Percentiles rank a stretch among this genome's conserved stretches.
phyloP scores from a whole-genome alignment of 1,139 yeast species.

The Protomyces macrosporus region DNA sequence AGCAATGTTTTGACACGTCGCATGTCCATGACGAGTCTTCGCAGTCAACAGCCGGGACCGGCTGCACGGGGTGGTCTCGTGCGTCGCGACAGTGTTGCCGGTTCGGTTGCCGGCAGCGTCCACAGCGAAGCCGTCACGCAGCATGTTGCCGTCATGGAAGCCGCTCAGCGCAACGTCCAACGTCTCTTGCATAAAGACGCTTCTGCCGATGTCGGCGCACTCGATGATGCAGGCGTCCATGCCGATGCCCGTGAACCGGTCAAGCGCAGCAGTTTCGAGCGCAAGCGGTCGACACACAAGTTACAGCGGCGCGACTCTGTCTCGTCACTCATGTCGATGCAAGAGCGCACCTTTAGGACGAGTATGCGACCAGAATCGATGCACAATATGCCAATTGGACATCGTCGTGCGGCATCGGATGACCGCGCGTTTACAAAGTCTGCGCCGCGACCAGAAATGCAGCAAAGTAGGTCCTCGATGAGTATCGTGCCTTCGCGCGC shows the following conservation, averaged over 20 bases:
- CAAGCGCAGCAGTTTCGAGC: conserved; percentile 12
- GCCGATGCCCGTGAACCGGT: conserved; percentile 12
- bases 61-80: background rate
- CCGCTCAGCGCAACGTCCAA: conserved; percentile 17
- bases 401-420: conserved; percentile 17
- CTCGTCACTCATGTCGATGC: background rate
- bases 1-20: background rate
- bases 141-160: conserved; percentile 21
- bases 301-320: conserved; percentile 13
- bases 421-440: conserved; percentile 9
- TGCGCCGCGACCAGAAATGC: background rate
- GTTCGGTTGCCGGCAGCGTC: conserved; percentile 17
- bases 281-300: conserved; percentile 5
- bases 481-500: background rate
- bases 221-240: background rate
- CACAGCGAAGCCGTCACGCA: conserved; percentile 14
- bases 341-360: conserved; percentile 14
- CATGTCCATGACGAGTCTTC: background rate
- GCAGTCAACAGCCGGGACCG: background rate
- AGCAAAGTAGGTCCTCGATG: conserved; percentile 8
- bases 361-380: conserved; percentile 7
- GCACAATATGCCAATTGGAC: background rate
- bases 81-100: conserved; percentile 8
- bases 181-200: conserved; percentile 17
- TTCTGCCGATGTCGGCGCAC: background rate